Evolutionary conservation across 371 early-diverging fungal species (phyloP), one percentile per base, ranked within the genome.

Genomic region (Mortierella sp.): DNA sequence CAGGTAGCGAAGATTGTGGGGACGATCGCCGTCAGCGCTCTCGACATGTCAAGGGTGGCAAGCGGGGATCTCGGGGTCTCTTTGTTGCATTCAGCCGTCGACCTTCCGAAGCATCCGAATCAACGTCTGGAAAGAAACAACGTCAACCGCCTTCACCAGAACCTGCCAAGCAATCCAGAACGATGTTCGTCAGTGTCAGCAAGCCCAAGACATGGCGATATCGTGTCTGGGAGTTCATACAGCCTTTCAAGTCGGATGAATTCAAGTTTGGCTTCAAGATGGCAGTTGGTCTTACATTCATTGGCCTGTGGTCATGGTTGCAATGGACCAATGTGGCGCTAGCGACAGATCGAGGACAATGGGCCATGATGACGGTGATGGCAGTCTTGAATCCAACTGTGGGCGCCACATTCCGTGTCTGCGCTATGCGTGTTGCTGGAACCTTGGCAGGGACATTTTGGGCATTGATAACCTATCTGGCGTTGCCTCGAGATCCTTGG

Each of bases 191-290:
- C 17, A 58, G 61, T 31, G 63, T 76, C 1, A 62, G 45, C 14
- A 76, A 65, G 31, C 69, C 69, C n/a, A 69, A 69, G 56, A 63
- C 65, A 0, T 52, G 46, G 25, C 85, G 86, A 0, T 86, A 83
- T 54, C 57, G 52, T 0, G n/a, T 83, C 29, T 88, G 88, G 88
- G 39, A 70, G 22, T 31, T 29, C 0, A 34, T 85, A 1, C 86
- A 84, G 27, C 79, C 72, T 4, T 59, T 84, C 27, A 81, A 74
- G 25, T 79, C 79, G 1, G 84, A 85, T 40, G 86, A 86, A 40
- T 81, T 85, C 69, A 83, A 83, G 51, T 86, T 85, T 79, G 83
- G 83, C 3, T 66, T 88, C 68, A 88, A 88, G 67, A 85, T 88
- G 86, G 86, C 84, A 1, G 52, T 61, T 2, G 86, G 84, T 8